phyloP scores from a whole-genome alignment of 2,329 filamentous ascomycete genomes.

The Fusarium falciforme region DNA sequence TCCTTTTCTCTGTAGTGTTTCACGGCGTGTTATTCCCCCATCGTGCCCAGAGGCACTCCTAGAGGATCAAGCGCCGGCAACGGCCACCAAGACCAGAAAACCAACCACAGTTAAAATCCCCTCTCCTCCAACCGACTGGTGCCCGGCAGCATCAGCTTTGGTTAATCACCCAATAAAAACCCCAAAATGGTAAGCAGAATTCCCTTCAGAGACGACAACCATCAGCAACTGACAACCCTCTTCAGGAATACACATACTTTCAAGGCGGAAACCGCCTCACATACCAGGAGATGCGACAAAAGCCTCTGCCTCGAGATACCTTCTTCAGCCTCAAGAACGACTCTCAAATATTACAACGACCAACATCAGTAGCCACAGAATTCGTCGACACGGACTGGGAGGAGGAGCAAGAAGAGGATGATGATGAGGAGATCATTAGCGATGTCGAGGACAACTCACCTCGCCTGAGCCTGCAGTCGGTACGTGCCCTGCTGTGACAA shows the following conservation, averaged over 20 bases:
- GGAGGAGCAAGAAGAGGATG: constrained; percentile 55
- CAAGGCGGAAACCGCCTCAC: constrained; percentile 52
- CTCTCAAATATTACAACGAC: constrained; percentile 61
- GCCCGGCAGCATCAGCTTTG: constrained; percentile 26
- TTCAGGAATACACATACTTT: constrained; percentile 52
- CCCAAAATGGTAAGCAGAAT: constrained; percentile 50
- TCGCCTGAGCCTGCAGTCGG: constrained; percentile 76
- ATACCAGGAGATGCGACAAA: constrained; percentile 65
- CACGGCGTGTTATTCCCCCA: constrained; percentile 38
- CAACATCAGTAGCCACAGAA: constrained; percentile 78
- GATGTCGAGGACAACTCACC: constrained; percentile 74
- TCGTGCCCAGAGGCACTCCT: constrained; percentile 31
- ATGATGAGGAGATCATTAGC: constrained; percentile 68
- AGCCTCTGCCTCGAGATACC: constrained; percentile 62
- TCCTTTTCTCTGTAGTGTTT: constrained; percentile 45
- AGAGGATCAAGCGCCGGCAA: constrained; percentile 52
- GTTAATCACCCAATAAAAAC: constrained; percentile 6
- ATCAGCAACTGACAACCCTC: background rate
- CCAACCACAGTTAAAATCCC: constrained; percentile 27
- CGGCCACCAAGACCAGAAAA: constrained; percentile 47
- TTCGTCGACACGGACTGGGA: constrained; percentile 82
- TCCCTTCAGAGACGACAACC: background rate
- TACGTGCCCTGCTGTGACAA: constrained; percentile 56
- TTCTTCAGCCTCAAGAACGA: constrained; percentile 70
- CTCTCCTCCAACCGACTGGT: constrained; percentile 32